These are phyloP conservation scores for Mycena epipterygia DNA, from an alignment of 768 basidiomycete species.

Conservation along the genomic window DNA sequence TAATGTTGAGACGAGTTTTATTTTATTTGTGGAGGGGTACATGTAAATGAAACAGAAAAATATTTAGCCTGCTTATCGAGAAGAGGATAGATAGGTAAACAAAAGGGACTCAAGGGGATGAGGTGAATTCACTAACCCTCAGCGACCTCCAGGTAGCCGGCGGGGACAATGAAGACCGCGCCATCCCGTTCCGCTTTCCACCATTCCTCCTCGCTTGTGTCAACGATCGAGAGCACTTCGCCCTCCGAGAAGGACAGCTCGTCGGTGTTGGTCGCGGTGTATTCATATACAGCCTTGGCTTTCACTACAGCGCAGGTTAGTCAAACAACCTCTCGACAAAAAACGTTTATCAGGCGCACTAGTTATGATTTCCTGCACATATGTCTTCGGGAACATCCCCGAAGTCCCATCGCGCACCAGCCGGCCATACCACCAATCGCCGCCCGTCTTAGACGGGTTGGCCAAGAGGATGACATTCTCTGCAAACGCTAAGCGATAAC, in stretches of 20 bases:
- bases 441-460: slow-evolving; percentile 86
- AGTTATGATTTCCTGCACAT: slow-evolving; percentile 79
- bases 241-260: slow-evolving; percentile 91
- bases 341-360: slow-evolving; percentile 60
- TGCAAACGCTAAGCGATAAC: slow-evolving; percentile 70
- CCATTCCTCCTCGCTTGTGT: slow-evolving; percentile 90
- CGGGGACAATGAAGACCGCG: slow-evolving; percentile 90
- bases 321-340: not conserved
- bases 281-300: slow-evolving; percentile 87
- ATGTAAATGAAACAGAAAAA: slow-evolving; percentile 68
- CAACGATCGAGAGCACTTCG: slow-evolving; percentile 83
- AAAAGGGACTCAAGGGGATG: slow-evolving; percentile 65
- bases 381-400: slow-evolving; percentile 93
- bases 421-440: slow-evolving; percentile 96
- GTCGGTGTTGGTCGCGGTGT: slow-evolving; percentile 77
- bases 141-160: slow-evolving; percentile 87
- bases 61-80: slow-evolving; percentile 85
- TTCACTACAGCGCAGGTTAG: slow-evolving; percentile 55
- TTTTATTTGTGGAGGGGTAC: slow-evolving; percentile 51
- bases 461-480: slow-evolving; percentile 85
- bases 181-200: slow-evolving; percentile 96
- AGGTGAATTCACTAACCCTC: slow-evolving; percentile 87
- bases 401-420: slow-evolving; percentile 71
- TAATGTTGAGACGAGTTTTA: slow-evolving; percentile 18
- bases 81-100: slow-evolving; percentile 61